phyloP scores from a whole-genome alignment of 441 rosid genomes.

The Erodium chrysanthum region DNA sequence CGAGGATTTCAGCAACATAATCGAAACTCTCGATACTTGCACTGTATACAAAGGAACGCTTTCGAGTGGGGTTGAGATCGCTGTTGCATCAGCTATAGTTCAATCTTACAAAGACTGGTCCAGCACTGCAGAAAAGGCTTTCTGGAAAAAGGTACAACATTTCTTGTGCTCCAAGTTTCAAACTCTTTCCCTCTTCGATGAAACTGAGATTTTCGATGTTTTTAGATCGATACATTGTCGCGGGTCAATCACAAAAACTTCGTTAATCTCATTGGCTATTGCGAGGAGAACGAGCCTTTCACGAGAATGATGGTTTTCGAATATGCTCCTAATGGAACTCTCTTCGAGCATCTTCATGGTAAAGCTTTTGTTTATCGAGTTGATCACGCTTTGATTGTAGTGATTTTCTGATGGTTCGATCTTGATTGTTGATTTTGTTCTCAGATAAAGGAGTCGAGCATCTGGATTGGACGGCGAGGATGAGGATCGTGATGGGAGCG shows the following conservation, averaged over 20 bases:
- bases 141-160: conserved; percentile 44
- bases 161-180: no score
- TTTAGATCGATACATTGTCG: conserved; percentile 40
- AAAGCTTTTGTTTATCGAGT: conserved; percentile 20
- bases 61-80: conserved; percentile 84
- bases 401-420: no score
- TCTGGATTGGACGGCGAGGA: conserved; percentile 69
- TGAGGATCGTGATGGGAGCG: conserved; percentile 65
- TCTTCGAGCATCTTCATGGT: conserved; percentile 85
- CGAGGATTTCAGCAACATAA: conserved; percentile 84
- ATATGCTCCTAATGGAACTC: conserved; percentile 66
- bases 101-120: conserved; percentile 51
- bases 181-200: no score
- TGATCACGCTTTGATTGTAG: no score
- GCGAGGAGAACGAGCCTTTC: conserved; percentile 51
- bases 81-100: conserved; percentile 45
- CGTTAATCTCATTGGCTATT: conserved; percentile 51
- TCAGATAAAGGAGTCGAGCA: conserved; percentile 69
- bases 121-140: conserved; percentile 41
- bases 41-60: conserved; percentile 71
- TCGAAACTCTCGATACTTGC: conserved; percentile 35
- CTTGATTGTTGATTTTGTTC: no score
- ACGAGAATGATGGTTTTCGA: conserved; percentile 72
- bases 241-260: conserved; percentile 53
- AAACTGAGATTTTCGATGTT: conserved; percentile 14